Evolutionary conservation across 2,329 filamentous ascomycete species (phyloP).

Genomic region (Trichoderma arundinaceum): DNA sequence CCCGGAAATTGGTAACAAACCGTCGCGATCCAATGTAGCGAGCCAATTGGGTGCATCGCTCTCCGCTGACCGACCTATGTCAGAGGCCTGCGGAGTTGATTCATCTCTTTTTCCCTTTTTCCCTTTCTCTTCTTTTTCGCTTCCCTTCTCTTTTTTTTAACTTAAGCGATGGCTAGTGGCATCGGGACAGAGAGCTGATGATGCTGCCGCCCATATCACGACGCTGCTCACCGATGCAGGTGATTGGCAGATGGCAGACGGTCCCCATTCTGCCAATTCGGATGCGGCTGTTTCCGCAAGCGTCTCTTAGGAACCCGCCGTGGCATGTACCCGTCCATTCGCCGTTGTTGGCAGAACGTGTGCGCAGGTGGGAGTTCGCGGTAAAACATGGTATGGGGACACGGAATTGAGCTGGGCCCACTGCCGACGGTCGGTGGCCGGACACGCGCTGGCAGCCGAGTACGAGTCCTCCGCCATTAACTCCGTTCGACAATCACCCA

Average conservation of each 20-base stretch:
- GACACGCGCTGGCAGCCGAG: conserved; percentile 13
- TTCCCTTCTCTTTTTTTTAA: neutral
- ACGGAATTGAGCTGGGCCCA: conserved; percentile 12
- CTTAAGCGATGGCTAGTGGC: conserved; percentile 10
- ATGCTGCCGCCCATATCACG: conserved; percentile 2
- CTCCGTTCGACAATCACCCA: neutral
- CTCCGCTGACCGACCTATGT: neutral
- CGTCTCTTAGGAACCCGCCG: neutral
- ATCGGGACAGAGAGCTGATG: conserved; percentile 6
- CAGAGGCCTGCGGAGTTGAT: neutral
- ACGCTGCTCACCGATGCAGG: conserved; percentile 3
- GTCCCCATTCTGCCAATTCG: conserved; percentile 4
- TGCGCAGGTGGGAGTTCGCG: neutral
- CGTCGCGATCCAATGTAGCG: neutral
- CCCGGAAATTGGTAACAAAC: conserved; percentile 18
- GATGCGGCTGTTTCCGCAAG: conserved; percentile 27
- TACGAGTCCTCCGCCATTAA: conserved; percentile 8
- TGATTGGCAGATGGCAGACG: neutral
- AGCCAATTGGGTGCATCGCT: conserved; percentile 15
- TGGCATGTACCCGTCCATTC: too few relatives aligned
- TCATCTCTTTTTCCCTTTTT: conserved; percentile 13
- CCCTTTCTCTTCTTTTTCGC: neutral
- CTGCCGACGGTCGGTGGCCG: conserved; percentile 9
- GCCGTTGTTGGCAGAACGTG: conserved; percentile 6
- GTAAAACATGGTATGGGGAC: conserved; percentile 4